phyloP scores from a whole-genome alignment of 495 filamentous ascomycete species.

The Glonium stellatum region DNA sequence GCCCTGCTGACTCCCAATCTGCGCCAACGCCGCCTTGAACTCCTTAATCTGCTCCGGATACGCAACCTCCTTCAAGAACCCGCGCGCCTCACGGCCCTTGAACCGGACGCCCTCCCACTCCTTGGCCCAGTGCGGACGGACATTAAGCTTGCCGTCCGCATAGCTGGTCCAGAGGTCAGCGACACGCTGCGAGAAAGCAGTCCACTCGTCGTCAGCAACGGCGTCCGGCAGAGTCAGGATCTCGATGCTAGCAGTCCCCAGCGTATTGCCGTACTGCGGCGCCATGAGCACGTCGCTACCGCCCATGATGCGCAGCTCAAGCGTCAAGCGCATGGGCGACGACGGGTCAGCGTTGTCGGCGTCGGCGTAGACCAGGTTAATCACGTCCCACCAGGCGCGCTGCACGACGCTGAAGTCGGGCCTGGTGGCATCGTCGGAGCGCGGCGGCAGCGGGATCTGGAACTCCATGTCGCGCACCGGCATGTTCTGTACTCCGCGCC shows the following conservation, averaged over 20 bases:
- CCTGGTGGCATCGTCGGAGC: conserved; percentile 32
- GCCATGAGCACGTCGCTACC: conserved; percentile 47
- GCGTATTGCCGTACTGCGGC: conserved; percentile 43
- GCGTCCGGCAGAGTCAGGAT: conserved; percentile 42
- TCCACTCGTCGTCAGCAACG: conserved; percentile 42
- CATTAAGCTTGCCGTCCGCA: conserved; percentile 33
- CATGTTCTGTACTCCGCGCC: conserved; percentile 48
- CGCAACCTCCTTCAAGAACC: conserved; percentile 40
- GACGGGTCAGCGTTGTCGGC: conserved; percentile 14
- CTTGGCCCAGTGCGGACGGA: conserved; percentile 51
- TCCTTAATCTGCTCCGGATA: conserved; percentile 43
- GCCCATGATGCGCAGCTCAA: conserved; percentile 50
- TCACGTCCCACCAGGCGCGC: conserved; percentile 49
- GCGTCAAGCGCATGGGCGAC: conserved; percentile 45
- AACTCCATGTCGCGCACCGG: conserved; percentile 47
- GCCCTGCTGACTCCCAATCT: conserved; percentile 43
- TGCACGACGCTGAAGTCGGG: conserved; percentile 42
- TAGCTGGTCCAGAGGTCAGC: conserved; percentile 44
- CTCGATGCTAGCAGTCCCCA: conserved; percentile 46
- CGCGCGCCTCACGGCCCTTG: conserved; percentile 29
- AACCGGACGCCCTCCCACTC: conserved; percentile 41
- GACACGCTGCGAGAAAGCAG: conserved; percentile 41
- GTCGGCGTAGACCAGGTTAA: conserved; percentile 41
- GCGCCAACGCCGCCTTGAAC: conserved; percentile 36
- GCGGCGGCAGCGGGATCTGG: conserved; percentile 42